Evolutionary conservation across 2,329 filamentous ascomycete genomes (phyloP), one percentile per base, ranked within the genome.

Genomic region (Fusarium sp.): DNA sequence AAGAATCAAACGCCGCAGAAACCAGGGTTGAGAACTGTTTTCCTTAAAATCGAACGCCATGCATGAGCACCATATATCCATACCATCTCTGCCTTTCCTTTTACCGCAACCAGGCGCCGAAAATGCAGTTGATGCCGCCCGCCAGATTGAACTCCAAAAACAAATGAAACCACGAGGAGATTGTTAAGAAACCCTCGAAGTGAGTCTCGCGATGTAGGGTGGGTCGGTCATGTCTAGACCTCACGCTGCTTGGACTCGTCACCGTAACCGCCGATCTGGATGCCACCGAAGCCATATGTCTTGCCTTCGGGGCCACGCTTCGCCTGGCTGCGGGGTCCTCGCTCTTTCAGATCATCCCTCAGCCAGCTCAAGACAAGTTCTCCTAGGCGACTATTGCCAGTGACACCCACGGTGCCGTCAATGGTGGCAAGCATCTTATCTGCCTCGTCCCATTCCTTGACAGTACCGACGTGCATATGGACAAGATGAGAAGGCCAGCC

Each of bases 401-500:
- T 77, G 10, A 62, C 69, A 13, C 74, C 79, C 23, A 81, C 76
- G 37, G 78, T 78, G 41, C 75, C 75, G 43, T 81, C 80, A 23
- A 88, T 84, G 28, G 81, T 79, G 16, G 86, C 83, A 53, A 94
- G 85, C 82, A 96, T 95, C 36, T 85, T 83, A 58, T 91, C 90
- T 46, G 95, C 89, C 37, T 84, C 83, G 2, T 94, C 95, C 91
- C 91, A 97, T 80, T 97, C 93, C 85, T 94, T 95, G 68, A 98
- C 92, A 67, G 87, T 89, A 30, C 96, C 96, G 48, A 97, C 80
- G 78, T 94, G 92, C 95, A 99, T 98, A 79, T 98, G 95, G 52
- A 97, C 95, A 39, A 99, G 85, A 82, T 99, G 95, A 1, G 93
- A 97, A 7, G 96, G 96, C 96, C 96, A 99, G 18, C 91, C 91